Evolutionary conservation across 768 basidiomycete species (phyloP).

Genomic region (Dendrothele bispora): DNA sequence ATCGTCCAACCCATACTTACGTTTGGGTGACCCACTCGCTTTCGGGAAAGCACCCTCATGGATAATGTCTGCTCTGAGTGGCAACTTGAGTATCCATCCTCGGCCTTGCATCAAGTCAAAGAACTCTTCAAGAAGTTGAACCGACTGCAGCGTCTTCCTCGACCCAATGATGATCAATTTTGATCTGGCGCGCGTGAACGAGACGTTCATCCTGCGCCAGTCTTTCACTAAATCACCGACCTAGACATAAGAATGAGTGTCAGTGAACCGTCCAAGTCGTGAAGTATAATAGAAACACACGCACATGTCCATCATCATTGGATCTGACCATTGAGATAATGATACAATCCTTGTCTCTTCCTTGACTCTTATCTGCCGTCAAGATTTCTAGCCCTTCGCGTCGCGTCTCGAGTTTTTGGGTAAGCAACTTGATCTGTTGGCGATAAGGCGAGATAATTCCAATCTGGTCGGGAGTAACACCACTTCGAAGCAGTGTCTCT

Average conservation of each 20-base stretch:
- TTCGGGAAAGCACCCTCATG: conserved; percentile 37
- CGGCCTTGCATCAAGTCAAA: conserved; percentile 71
- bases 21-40: conserved; percentile 29
- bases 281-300: too few species aligned
- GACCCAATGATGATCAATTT: conserved; percentile 94
- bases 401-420: conserved; percentile 52
- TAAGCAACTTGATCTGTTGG: conserved; percentile 91
- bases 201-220: conserved; percentile 96
- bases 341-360: conserved; percentile 93
- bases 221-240: conserved; percentile 92
- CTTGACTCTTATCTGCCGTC: conserved; percentile 93
- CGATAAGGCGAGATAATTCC: conserved; percentile 91
- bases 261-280: neutral
- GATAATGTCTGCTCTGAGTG: conserved; percentile 48
- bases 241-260: conserved; percentile 36
- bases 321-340: conserved; percentile 91
- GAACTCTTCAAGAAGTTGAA: conserved; percentile 69
- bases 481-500: conserved; percentile 62
- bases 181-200: conserved; percentile 88
- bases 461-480: conserved; percentile 68
- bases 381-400: conserved; percentile 73
- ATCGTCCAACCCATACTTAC: too few species aligned
- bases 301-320: conserved; percentile 73
- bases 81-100: conserved; percentile 70
- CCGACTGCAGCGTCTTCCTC: conserved; percentile 65